Percentiles rank a stretch among this genome's conserved stretches.
Evolutionary conservation across 192 early-diverging fungal genomes (phyloP).

Genomic region (Podila minutissima): DNA sequence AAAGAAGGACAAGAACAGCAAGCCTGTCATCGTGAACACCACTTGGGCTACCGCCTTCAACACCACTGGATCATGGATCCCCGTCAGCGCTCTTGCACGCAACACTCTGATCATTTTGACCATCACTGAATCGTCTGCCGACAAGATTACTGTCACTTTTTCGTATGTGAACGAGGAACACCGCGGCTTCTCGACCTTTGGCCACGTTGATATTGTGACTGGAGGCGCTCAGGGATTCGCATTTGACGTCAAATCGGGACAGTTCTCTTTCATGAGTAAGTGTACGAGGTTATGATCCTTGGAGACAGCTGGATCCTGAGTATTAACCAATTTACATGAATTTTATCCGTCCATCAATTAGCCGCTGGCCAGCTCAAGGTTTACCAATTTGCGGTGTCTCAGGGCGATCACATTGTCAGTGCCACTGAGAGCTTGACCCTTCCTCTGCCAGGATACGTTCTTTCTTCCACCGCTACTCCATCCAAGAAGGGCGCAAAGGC

Average conservation of each 20-base stretch:
- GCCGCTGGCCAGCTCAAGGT: conserved; percentile 33
- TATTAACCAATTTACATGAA: too few species aligned
- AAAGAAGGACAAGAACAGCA: conserved; percentile 1
- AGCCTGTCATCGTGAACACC: conserved; percentile 9
- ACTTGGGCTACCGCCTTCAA: conserved; percentile 56
- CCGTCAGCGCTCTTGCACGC: conserved; percentile 49
- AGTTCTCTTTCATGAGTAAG: conserved; percentile 50
- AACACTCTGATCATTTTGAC: conserved; percentile 55
- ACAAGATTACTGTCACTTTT: conserved; percentile 29
- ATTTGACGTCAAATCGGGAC: conserved; percentile 38
- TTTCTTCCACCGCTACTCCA: not conserved
- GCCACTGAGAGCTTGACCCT: conserved; percentile 33
- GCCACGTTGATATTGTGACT: conserved; percentile 40
- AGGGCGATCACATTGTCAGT: conserved; percentile 16
- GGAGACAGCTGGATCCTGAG: not conserved
- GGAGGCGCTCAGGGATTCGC: conserved; percentile 33
- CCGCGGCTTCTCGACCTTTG: conserved; percentile 52
- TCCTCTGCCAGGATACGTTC: conserved; percentile 34
- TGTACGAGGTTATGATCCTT: not conserved
- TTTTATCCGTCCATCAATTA: not conserved
- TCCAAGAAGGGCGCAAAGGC: conserved; percentile 26
- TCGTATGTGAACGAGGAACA: conserved; percentile 57
- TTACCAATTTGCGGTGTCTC: conserved; percentile 20
- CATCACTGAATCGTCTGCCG: conserved; percentile 11
- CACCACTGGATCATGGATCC: conserved; percentile 58